phyloP scores from a whole-genome alignment of 2,329 filamentous ascomycete species.

The Neofusicoccum cordaticola region DNA sequence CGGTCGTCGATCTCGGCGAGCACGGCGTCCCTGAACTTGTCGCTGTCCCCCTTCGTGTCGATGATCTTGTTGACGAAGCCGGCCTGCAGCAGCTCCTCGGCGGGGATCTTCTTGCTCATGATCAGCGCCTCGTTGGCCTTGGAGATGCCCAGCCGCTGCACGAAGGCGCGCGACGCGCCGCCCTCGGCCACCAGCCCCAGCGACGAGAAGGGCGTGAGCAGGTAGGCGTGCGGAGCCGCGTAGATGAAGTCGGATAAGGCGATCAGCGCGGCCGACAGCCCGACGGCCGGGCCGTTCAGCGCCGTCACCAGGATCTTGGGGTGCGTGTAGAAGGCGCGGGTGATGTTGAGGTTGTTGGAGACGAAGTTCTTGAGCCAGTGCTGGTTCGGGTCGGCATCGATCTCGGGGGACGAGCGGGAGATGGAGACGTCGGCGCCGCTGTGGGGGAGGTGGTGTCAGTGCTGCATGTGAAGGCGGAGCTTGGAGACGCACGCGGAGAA shows the following conservation, averaged over 20 bases:
- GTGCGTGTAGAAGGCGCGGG: constrained; percentile 86
- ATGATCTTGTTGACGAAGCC: constrained; percentile 90
- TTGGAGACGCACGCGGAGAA: constrained; percentile 75
- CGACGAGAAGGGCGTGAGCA: constrained; percentile 88
- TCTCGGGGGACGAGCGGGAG: constrained; percentile 40
- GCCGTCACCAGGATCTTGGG: constrained; percentile 90
- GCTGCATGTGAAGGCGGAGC: neutral
- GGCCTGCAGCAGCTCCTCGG: constrained; percentile 68
- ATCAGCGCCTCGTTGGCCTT: constrained; percentile 91
- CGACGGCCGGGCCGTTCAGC: constrained; percentile 87
- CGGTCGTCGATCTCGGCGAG: constrained; percentile 76
- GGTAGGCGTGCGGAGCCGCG: constrained; percentile 72
- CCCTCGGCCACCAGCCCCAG: constrained; percentile 90
- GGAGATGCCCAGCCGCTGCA: constrained; percentile 72
- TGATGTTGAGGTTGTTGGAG: constrained; percentile 83
- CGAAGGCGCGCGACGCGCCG: constrained; percentile 73
- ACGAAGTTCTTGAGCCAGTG: constrained; percentile 71
- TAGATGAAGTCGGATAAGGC: constrained; percentile 92
- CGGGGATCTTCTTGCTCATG: constrained; percentile 75
- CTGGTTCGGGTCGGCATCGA: constrained; percentile 40
- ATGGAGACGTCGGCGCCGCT: constrained; percentile 78
- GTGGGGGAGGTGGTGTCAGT: constrained; percentile 12
- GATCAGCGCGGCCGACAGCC: constrained; percentile 79
- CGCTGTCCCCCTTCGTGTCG: constrained; percentile 59
- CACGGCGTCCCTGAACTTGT: constrained; percentile 68